Evolutionary conservation across 75 land plant genomes (phyloP).

Genomic region (Isoetes taiwanensis): DNA sequence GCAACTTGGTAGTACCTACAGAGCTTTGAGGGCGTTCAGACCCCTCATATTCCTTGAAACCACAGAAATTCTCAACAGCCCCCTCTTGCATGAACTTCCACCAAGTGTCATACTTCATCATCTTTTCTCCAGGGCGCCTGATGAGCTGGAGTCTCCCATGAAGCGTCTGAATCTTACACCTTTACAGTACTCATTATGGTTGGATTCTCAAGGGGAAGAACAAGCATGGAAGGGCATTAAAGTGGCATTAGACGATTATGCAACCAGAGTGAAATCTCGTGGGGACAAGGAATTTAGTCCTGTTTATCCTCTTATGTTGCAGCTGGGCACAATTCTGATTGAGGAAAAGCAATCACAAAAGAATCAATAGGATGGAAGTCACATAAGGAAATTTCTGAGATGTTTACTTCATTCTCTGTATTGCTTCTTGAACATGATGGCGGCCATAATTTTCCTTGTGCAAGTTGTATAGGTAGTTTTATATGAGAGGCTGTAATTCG

Average conservation of each 20-base stretch:
- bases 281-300: slow-evolving; percentile 92
- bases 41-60: slow-evolving; percentile 86
- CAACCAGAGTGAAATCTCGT: slow-evolving; percentile 49
- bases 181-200: slow-evolving; percentile 76
- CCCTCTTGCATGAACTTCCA: slow-evolving; percentile 76
- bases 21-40: slow-evolving; percentile 81
- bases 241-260: slow-evolving; percentile 90
- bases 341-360: no score
- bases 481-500: no score
- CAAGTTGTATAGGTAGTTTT: no score
- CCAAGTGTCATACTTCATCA: slow-evolving; percentile 82
- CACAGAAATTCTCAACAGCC: slow-evolving; percentile 53
- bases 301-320: slow-evolving; percentile 78
- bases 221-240: slow-evolving; percentile 91
- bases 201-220: slow-evolving; percentile 88
- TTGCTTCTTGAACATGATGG: no score
- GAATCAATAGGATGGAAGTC: no score
- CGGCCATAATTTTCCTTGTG: no score
- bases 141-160: slow-evolving; percentile 82
- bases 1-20: slow-evolving; percentile 85
- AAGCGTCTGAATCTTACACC: slow-evolving; percentile 67
- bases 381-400: no score
- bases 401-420: no score
- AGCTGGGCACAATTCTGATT: slow-evolving; percentile 43
- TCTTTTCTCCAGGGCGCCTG: slow-evolving; percentile 77